phyloP scores from a whole-genome alignment of 148 eudicot species.

The Euryodendron excelsum region DNA sequence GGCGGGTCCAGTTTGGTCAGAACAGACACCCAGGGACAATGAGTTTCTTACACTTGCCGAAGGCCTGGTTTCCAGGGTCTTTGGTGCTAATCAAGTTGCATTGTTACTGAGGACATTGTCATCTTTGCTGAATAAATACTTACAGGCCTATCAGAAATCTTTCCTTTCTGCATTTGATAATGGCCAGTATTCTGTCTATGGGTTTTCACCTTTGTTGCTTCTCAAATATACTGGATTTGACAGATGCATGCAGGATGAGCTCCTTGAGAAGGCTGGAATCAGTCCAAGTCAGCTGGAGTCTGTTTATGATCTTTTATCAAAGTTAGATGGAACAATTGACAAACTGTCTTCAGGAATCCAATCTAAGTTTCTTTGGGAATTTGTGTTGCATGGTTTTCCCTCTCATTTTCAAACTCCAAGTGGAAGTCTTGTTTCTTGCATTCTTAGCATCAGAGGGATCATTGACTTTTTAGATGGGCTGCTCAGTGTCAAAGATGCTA shows the following conservation, averaged over 20 bases:
- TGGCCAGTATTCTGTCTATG: slow-evolving; percentile 29
- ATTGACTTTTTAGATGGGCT: slow-evolving; percentile 54
- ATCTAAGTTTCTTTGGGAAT: slow-evolving; percentile 59
- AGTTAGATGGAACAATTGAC: slow-evolving; percentile 44
- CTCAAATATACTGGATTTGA: slow-evolving; percentile 67
- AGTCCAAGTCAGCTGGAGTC: slow-evolving; percentile 48
- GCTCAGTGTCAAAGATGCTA: slow-evolving; percentile 40
- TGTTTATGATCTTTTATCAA: slow-evolving; percentile 48
- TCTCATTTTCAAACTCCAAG: slow-evolving; percentile 51
- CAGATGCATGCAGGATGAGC: slow-evolving; percentile 53
- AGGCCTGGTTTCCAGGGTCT: slow-evolving; percentile 36
- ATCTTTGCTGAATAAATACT: slow-evolving; percentile 51
- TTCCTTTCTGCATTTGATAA: slow-evolving; percentile 46
- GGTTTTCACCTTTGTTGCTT: slow-evolving; percentile 55
- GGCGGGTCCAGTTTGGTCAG: slow-evolving; percentile 28
- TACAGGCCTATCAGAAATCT: slow-evolving; percentile 59
- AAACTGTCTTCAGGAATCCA: slow-evolving; percentile 56
- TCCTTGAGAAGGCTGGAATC: slow-evolving; percentile 43
- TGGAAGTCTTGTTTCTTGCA: slow-evolving; percentile 65
- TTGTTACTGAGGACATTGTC: slow-evolving; percentile 51
- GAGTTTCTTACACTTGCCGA: slow-evolving; percentile 59
- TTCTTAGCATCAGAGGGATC: slow-evolving; percentile 63
- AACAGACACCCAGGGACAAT: slow-evolving; percentile 41
- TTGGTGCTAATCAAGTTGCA: slow-evolving; percentile 45
- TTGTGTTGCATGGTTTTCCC: slow-evolving; percentile 88